phyloP scores from a whole-genome alignment of 768 basidiomycete genomes.

The Auricularia sp. region DNA sequence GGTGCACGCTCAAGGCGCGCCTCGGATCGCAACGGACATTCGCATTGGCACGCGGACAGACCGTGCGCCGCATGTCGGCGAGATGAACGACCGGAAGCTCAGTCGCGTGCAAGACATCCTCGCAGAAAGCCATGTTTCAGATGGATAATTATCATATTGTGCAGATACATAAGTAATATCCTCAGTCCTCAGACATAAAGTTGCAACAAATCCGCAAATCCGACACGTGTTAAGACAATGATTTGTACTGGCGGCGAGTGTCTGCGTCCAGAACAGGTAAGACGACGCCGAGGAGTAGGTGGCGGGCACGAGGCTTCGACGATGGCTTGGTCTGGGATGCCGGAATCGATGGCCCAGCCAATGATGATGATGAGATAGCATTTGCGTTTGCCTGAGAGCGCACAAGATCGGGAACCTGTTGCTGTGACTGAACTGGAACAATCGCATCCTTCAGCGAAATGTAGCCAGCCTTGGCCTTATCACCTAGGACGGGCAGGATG shows the following conservation, averaged over 20 bases:
- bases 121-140: constrained; percentile 4
- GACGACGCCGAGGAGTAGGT: too few relatives aligned
- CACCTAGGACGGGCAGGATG: too few relatives aligned
- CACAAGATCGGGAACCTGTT: too few relatives aligned
- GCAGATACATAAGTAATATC: background rate
- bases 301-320: too few relatives aligned
- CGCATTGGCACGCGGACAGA: constrained; percentile 87
- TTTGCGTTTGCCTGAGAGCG: too few relatives aligned
- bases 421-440: too few relatives aligned
- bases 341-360: too few relatives aligned
- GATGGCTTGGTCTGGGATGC: too few relatives aligned
- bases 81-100: constrained; percentile 74
- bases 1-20: constrained; percentile 65
- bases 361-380: too few relatives aligned
- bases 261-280: too few relatives aligned
- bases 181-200: background rate
- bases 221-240: background rate
- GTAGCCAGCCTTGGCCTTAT: too few relatives aligned
- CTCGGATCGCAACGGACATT: constrained; percentile 82
- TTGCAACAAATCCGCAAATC: background rate
- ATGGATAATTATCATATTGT: background rate
- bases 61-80: constrained; percentile 46
- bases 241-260: background rate
- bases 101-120: constrained; percentile 74
- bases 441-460: too few relatives aligned